Evolutionary conservation across 495 filamentous ascomycete species (phyloP).

Genomic region (Aspergillus heteromorphus): DNA sequence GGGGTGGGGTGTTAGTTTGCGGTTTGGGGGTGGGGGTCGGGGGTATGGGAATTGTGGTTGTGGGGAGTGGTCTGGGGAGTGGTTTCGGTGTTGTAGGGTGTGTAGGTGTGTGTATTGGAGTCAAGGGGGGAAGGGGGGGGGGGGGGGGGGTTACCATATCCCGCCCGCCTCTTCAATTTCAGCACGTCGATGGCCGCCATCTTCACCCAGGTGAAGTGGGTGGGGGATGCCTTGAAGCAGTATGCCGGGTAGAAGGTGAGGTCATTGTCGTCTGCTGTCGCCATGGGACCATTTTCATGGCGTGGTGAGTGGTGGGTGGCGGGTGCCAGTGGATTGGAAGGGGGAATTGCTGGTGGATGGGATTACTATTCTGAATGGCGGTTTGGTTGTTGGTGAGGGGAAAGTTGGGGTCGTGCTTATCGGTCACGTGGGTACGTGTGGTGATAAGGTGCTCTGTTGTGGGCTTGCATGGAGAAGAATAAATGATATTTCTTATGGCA

Average conservation of each 20-base stretch:
- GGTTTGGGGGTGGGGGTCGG: neutral
- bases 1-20: neutral
- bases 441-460: neutral
- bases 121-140: too few relatives aligned
- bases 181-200: conserved; percentile 66
- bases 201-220: conserved; percentile 77
- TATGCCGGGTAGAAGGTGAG: conserved; percentile 70
- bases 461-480: too few relatives aligned
- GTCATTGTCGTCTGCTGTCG: conserved; percentile 19
- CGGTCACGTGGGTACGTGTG: neutral
- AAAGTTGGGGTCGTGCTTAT: neutral
- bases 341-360: neutral
- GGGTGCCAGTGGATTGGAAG: neutral
- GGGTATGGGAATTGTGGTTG: neutral
- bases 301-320: neutral
- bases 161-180: conserved; percentile 47
- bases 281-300: conserved; percentile 36
- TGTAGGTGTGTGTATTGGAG: too few relatives aligned
- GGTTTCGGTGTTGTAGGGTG: neutral
- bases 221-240: conserved; percentile 79
- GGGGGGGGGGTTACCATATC: conserved; percentile 54
- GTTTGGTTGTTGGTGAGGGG: neutral
- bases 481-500: too few relatives aligned
- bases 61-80: neutral
- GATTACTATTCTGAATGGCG: neutral